phyloP scores from a whole-genome alignment of 768 basidiomycete species.

The Phanerochaete carnosa region DNA sequence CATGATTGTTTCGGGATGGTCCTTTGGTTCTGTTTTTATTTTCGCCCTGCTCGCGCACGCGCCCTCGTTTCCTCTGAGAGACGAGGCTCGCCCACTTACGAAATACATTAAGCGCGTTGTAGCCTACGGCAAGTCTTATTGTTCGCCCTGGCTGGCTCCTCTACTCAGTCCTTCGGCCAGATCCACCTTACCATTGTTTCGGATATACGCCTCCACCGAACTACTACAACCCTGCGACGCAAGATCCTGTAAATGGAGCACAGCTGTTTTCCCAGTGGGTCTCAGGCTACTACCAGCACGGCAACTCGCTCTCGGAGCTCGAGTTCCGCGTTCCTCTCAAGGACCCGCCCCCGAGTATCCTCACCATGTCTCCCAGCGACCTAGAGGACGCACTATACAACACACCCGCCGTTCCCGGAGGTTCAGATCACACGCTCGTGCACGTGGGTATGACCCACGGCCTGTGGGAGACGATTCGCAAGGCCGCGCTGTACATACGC shows the following conservation, averaged over 20 bases:
- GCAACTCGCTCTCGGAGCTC: constrained; percentile 1
- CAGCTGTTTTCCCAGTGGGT: constrained; percentile 3
- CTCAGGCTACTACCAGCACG: constrained; percentile 12
- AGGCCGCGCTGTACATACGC: constrained; percentile 8
- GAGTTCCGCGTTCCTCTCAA: constrained; percentile 6
- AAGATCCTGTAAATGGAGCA: neutral
- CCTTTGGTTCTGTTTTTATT: constrained; percentile 3
- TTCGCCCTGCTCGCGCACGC: constrained; percentile 3
- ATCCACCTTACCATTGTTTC: constrained; percentile 6
- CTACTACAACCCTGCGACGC: constrained; percentile 3
- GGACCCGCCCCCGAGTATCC: constrained; percentile 12
- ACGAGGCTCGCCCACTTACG: neutral
- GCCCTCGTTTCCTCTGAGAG: neutral
- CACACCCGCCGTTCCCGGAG: constrained; percentile 6
- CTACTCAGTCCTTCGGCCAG: neutral
- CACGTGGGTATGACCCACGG: constrained; percentile 8
- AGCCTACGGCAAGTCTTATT: neutral
- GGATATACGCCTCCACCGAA: constrained; percentile 2
- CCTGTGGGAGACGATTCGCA: neutral
- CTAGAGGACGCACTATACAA: neutral
- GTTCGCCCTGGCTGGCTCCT: neutral
- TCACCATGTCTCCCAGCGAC: constrained; percentile 12
- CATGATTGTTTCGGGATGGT: constrained; percentile 2
- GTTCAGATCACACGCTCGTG: constrained; percentile 14
- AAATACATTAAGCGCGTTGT: constrained; percentile 2